Conservation (phyloP, 768 basidiomycete species). For the Leucocoprinus sp. region DNA sequence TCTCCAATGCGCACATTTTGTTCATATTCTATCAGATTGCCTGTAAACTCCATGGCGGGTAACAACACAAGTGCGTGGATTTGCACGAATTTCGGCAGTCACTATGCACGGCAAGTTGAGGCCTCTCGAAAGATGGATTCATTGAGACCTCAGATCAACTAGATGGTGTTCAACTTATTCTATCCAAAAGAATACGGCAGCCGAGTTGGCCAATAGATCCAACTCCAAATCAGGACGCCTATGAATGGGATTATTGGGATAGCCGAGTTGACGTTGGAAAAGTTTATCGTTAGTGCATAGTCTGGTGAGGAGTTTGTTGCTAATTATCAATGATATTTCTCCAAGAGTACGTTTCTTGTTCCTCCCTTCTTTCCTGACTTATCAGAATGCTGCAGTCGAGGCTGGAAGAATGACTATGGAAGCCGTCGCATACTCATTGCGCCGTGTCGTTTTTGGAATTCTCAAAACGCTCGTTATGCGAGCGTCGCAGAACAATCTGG, state of each 20-base stretch:
- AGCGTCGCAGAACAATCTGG: conserved; percentile 92
- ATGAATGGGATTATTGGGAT: conserved; percentile 99
- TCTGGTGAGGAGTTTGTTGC: conserved; percentile 81
- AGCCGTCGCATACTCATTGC: conserved; percentile 93
- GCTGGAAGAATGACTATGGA: conserved; percentile 99
- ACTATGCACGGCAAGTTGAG: conserved; percentile 99
- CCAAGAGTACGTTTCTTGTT: conserved; percentile 79
- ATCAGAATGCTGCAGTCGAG: conserved; percentile 55
- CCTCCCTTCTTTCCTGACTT: conserved; percentile 4
- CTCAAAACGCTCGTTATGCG: conserved; percentile 97
- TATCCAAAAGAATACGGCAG: conserved; percentile 98
- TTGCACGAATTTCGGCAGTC: conserved; percentile 96
- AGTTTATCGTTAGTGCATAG: conserved; percentile 93
- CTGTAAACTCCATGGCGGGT: conserved; percentile 98
- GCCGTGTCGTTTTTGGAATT: conserved; percentile 95
- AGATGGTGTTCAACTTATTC: conserved; percentile 98
- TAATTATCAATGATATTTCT: conserved; percentile 99
- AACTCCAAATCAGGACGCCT: conserved; percentile 97
- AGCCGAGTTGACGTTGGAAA: conserved; percentile 97
- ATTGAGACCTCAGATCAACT: conserved; percentile 96
- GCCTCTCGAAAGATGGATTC: conserved; percentile 99
- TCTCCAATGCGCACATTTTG: not conserved
- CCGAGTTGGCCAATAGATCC: conserved; percentile 93
- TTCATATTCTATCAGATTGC: conserved; percentile 59
- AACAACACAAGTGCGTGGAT: conserved; percentile 98